Evolutionary conservation across 305 asterid species (phyloP).

Genomic region (Solanum hybrid): DNA sequence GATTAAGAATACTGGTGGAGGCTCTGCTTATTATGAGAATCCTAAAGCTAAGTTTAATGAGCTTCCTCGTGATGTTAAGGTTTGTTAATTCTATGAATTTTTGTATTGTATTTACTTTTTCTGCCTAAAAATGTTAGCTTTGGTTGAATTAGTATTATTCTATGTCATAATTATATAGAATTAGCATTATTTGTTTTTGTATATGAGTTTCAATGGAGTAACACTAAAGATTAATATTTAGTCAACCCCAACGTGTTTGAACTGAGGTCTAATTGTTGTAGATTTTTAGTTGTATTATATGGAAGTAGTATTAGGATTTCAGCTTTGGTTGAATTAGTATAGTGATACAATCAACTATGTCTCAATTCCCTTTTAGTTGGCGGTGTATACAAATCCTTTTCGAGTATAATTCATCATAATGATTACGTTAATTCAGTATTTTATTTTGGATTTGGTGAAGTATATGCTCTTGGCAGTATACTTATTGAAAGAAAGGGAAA

Average conservation of each 20-base stretch:
- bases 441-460: slow-evolving; percentile 95
- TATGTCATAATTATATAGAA: not conserved
- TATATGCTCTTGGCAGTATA: slow-evolving; percentile 69
- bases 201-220: not conserved
- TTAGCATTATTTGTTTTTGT: not conserved
- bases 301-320: not conserved
- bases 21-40: slow-evolving; percentile 61
- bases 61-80: slow-evolving; percentile 80
- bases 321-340: not conserved
- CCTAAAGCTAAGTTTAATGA: slow-evolving; percentile 49
- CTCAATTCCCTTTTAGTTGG: not conserved
- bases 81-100: slow-evolving; percentile 12
- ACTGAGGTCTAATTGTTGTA: not conserved
- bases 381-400: not conserved
- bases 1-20: slow-evolving; percentile 74
- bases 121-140: not conserved
- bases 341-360: not conserved
- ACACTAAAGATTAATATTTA: not conserved
- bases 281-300: not conserved
- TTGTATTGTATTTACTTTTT: not conserved
- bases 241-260: not conserved
- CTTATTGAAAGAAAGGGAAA: not conserved
- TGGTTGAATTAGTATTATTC: not conserved
- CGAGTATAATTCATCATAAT: not conserved
- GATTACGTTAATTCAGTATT: slow-evolving; percentile 84